Evolutionary conservation across 306 rosid genomes (phyloP).

Genomic region (Glycine latifolia): DNA sequence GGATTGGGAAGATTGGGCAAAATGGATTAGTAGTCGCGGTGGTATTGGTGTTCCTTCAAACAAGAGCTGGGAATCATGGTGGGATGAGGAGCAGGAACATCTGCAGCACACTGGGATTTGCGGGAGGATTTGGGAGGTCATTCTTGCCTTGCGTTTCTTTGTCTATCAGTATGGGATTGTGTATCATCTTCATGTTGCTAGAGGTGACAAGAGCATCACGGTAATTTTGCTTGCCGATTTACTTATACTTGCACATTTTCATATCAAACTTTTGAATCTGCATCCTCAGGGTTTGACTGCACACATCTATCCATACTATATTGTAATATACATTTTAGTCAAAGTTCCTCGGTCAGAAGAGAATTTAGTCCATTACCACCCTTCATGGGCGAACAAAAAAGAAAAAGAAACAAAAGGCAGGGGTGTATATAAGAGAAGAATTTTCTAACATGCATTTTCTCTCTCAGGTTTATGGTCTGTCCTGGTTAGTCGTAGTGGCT

Average conservation of each 20-base stretch:
- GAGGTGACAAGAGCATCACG: slow-evolving; percentile 66
- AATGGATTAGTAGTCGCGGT: slow-evolving; percentile 90
- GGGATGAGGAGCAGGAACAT: slow-evolving; percentile 99
- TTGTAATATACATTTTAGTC: slow-evolving; percentile 19
- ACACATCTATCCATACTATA: slow-evolving; percentile 18
- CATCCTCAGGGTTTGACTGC: slow-evolving; percentile 40
- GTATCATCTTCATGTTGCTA: slow-evolving; percentile 76
- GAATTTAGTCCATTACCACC: slow-evolving; percentile 15
- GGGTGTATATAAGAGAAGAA: not conserved
- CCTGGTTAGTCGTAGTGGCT: slow-evolving; percentile 90
- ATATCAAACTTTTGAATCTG: slow-evolving; percentile 40
- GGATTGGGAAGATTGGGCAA: slow-evolving; percentile 97
- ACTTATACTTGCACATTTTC: slow-evolving; percentile 30
- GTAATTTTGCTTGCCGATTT: slow-evolving; percentile 55
- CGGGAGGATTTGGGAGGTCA: slow-evolving; percentile 83
- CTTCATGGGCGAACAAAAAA: not conserved
- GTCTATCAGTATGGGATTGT: slow-evolving; percentile 92
- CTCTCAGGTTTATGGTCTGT: slow-evolving; percentile 86
- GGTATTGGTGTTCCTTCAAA: slow-evolving; percentile 93
- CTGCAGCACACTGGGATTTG: slow-evolving; percentile 70
- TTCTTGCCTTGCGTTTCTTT: slow-evolving; percentile 86
- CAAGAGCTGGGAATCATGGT: slow-evolving; percentile 99
- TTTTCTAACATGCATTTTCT: slow-evolving; percentile 45
- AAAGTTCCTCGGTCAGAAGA: slow-evolving; percentile 13
- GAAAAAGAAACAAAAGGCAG: not conserved